These are phyloP conservation scores for Colletotrichum tanaceti DNA, from an alignment of 2,329 filamentous ascomycete species.

Conservation along the genomic window DNA sequence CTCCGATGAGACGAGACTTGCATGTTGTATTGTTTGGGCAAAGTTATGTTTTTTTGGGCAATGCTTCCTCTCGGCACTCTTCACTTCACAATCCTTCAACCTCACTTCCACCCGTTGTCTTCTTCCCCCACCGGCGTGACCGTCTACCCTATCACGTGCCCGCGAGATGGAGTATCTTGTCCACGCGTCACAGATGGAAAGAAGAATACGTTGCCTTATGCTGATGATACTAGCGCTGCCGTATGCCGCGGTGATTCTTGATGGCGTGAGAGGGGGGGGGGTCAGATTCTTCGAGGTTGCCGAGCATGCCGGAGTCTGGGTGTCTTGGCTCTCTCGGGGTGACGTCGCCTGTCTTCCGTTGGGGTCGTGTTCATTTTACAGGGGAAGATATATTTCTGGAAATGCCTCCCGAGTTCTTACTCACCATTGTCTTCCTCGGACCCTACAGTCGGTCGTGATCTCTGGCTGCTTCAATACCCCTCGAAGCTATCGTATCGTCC, in stretches of 20 bases:
- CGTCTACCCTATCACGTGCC: background rate
- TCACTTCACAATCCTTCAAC: background rate
- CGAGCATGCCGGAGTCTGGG: background rate
- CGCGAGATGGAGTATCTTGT: slow-evolving; percentile 14
- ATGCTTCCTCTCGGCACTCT: background rate
- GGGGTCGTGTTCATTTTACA: background rate
- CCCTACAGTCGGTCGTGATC: background rate
- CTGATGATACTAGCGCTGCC: background rate
- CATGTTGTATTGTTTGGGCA: no score
- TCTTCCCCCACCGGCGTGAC: no score
- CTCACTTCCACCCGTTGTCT: background rate
- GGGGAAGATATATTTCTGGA: background rate
- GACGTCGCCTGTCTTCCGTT: slow-evolving; percentile 1
- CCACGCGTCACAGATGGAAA: background rate
- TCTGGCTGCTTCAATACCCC: no score
- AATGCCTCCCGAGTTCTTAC: background rate
- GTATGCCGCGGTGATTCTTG: background rate
- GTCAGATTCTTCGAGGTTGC: background rate
- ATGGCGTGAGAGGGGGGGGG: background rate
- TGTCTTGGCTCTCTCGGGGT: slow-evolving; percentile 14
- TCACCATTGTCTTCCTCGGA: no score
- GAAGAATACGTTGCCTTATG: background rate
- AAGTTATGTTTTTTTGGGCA: background rate
- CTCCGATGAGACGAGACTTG: background rate
- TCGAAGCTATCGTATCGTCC: no score